Evolutionary conservation across 23 red algal genomes (phyloP).

Genomic region (Gracilaria domingensis): DNA sequence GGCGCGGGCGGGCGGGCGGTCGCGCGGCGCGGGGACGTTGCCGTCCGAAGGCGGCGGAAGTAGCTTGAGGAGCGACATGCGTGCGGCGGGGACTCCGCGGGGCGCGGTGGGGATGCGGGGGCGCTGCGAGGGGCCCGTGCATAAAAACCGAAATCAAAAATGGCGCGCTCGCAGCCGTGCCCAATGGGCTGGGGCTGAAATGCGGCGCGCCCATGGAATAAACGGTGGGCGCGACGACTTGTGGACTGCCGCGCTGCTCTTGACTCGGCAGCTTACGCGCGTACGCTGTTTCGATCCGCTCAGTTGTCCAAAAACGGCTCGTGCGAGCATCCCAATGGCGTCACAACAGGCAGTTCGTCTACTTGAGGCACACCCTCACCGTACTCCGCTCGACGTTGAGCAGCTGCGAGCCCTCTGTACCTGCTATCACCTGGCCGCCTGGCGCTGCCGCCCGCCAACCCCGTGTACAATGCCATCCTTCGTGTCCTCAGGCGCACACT

Average conservation of each 20-base stretch:
- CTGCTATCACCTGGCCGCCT: conserved; percentile 29
- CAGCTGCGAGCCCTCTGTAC: conserved; percentile 68
- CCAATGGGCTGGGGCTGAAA: conserved; percentile 20
- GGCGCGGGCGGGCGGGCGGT: background rate
- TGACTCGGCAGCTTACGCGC: conserved; percentile 31
- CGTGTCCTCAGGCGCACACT: conserved; percentile 68
- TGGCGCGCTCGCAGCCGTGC: conserved; percentile 1
- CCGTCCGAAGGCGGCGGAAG: conserved; percentile 54
- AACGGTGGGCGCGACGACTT: conserved; percentile 36
- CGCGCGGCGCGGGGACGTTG: conserved; percentile 12
- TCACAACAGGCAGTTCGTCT: conserved; percentile 44
- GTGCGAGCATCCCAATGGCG: conserved; percentile 42
- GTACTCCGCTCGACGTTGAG: conserved; percentile 71
- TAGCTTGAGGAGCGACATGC: conserved; percentile 31
- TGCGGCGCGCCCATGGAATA: conserved; percentile 18
- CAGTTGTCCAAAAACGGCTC: conserved; percentile 47
- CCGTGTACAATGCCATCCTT: conserved; percentile 75
- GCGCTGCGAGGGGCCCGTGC: background rate
- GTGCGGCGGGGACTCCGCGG: background rate
- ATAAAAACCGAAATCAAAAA: conserved; percentile 34
- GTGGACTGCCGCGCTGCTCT: conserved; percentile 48
- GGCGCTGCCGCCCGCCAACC: conserved; percentile 41
- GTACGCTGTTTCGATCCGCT: conserved; percentile 47
- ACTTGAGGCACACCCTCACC: conserved; percentile 67
- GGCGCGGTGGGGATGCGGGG: background rate